phyloP scores from a whole-genome alignment of 1,139 yeast genomes.

The Taphrina deformans region DNA sequence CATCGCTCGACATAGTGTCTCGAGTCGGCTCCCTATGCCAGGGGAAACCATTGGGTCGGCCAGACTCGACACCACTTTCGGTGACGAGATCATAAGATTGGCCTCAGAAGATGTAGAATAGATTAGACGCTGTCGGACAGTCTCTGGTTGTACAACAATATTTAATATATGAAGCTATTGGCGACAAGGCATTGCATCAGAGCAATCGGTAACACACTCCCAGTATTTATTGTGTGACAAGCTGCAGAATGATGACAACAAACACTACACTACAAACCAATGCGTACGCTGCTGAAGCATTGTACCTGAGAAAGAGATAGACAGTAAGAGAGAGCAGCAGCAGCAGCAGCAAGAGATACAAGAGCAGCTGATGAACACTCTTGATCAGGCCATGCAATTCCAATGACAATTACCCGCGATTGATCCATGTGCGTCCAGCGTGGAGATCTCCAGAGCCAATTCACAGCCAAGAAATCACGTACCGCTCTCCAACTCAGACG shows the following conservation, averaged over 20 bases:
- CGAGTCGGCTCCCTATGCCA: constrained; percentile 9
- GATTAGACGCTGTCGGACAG: not conserved
- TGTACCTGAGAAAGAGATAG: too few relatives aligned
- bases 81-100: not conserved
- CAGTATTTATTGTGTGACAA: too few relatives aligned
- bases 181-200: too few relatives aligned
- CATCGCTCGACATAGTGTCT: constrained; percentile 8
- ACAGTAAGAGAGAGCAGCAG: not conserved
- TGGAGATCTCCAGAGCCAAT: not conserved
- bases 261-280: too few relatives aligned
- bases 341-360: not conserved
- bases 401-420: not conserved
- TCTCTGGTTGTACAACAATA: not conserved
- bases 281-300: too few relatives aligned
- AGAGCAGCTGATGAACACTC: not conserved
- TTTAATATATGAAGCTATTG: too few relatives aligned
- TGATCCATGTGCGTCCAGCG: not conserved
- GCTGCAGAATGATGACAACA: too few relatives aligned
- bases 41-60: not conserved
- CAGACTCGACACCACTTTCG: not conserved
- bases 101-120: not conserved
- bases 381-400: not conserved
- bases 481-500: not conserved
- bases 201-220: too few relatives aligned
- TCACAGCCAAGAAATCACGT: not conserved